phyloP scores from a whole-genome alignment of 176 grass and related monocot species.

The Carex cristatella region DNA sequence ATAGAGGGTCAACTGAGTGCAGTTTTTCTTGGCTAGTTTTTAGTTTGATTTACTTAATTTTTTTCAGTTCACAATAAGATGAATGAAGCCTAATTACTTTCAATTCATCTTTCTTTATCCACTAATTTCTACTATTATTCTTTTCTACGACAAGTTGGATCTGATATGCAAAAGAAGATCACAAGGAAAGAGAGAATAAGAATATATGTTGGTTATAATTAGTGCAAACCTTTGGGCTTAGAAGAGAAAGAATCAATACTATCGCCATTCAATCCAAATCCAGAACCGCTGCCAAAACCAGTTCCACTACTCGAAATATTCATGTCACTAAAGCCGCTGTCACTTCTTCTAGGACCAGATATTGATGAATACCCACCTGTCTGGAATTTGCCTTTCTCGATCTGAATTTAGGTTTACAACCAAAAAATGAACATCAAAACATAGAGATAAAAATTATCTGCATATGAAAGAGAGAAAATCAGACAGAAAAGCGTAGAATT shows the following conservation, averaged over 20 bases:
- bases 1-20: too few relatives aligned
- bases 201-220: neutral
- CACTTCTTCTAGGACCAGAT: conserved; percentile 49
- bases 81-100: neutral
- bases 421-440: neutral
- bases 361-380: conserved; percentile 39
- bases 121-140: neutral
- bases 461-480: neutral
- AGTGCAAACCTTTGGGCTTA: conserved; percentile 60
- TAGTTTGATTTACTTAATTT: neutral
- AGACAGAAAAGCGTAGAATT: neutral
- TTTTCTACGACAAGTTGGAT: neutral
- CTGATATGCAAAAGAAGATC: neutral
- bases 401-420: conserved; percentile 31
- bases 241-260: conserved; percentile 40
- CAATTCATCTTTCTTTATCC: neutral
- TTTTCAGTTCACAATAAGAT: neutral
- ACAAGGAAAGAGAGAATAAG: neutral
- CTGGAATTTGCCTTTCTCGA: conserved; percentile 55
- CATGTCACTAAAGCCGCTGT: conserved; percentile 52
- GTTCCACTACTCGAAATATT: conserved; percentile 38
- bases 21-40: too few relatives aligned
- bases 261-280: conserved; percentile 43
- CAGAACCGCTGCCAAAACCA: conserved; percentile 44
- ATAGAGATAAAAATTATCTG: neutral